A percentile compares a stretch with the other conserved stretches of the same genome.
These are phyloP conservation scores for Thymus quinquecostatus DNA, from an alignment of 257 asterid genomes.

Conservation along the genomic window DNA sequence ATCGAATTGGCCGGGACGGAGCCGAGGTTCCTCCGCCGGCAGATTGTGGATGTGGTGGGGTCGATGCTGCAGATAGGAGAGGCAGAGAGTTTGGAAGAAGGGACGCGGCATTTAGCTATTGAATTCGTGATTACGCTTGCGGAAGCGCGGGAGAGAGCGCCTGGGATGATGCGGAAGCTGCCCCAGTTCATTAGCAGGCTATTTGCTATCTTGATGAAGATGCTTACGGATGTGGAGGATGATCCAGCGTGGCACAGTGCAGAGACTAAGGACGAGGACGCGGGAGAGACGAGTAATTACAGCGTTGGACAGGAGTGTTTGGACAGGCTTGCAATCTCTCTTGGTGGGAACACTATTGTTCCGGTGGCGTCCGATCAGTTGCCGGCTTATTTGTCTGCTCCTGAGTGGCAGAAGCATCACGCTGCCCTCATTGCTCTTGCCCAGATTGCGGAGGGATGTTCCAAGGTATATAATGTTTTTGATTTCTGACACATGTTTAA, in stretches of 20 bases:
- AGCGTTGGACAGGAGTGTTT: constrained; percentile 95
- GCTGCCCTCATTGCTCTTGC: constrained; percentile 98
- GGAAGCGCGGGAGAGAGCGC: constrained; percentile 95
- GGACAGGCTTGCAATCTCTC: constrained; percentile 84
- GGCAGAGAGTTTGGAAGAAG: constrained; percentile 90
- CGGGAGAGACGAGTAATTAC: constrained; percentile 91
- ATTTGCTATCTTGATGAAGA: constrained; percentile 77
- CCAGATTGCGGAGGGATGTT: constrained; percentile 96
- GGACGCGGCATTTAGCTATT: constrained; percentile 89
- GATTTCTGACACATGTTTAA: not conserved
- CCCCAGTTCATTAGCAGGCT: constrained; percentile 85
- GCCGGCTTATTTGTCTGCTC: constrained; percentile 74
- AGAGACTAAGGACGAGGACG: constrained; percentile 85
- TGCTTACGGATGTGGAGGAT: constrained; percentile 89
- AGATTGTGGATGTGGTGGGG: constrained; percentile 93
- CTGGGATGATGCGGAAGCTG: constrained; percentile 99
- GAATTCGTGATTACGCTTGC: constrained; percentile 93
- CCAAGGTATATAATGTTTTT: constrained; percentile 54
- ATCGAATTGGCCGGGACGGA: constrained; percentile 95
- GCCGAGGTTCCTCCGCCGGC: constrained; percentile 90
- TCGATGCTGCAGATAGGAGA: constrained; percentile 93
- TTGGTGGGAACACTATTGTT: constrained; percentile 91
- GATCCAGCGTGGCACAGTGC: constrained; percentile 95
- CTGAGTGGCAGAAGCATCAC: constrained; percentile 96
- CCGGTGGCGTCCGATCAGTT: constrained; percentile 96